A percentile compares a stretch with the other conserved stretches of the same genome.
phyloP scores from a whole-genome alignment of 2,329 filamentous ascomycete genomes.

The Juglanconis sp. region DNA sequence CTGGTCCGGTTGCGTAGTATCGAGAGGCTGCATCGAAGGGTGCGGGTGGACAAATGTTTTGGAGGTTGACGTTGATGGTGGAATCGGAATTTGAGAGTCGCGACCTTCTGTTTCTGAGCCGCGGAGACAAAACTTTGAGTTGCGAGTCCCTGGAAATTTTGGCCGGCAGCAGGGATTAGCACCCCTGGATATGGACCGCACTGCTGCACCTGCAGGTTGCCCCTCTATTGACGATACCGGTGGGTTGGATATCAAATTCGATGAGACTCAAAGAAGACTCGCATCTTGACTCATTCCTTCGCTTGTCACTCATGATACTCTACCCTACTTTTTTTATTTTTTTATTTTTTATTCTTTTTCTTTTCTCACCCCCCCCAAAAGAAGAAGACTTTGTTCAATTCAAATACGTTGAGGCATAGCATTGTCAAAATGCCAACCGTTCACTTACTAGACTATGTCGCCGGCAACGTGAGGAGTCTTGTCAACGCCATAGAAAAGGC shows the following conservation, averaged over 20 bases:
- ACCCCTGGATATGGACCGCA: conserved; percentile 1
- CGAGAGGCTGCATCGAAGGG: neutral
- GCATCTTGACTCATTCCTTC: neutral
- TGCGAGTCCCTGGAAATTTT: conserved; percentile 19
- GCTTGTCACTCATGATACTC: neutral
- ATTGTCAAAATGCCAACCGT: conserved; percentile 66
- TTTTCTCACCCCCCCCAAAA: neutral
- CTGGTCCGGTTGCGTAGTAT: neutral
- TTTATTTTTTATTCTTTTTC: neutral
- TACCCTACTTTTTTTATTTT: neutral
- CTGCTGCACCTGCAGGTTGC: neutral
- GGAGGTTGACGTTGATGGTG: neutral
- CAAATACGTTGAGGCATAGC: neutral
- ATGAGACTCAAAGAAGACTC: neutral
- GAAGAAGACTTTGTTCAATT: neutral
- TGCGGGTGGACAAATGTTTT: neutral
- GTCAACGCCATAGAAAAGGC: conserved; percentile 97
- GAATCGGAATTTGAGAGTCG: neutral
- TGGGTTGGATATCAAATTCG: conserved; percentile 9
- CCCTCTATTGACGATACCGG: conserved; percentile 14
- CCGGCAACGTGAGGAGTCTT: conserved; percentile 91
- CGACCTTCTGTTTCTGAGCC: neutral
- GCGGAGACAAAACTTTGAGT: neutral
- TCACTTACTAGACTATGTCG: conserved; percentile 82
- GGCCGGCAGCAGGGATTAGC: conserved; percentile 18